phyloP scores from a whole-genome alignment of 306 rosid species.

The Senna tora region DNA sequence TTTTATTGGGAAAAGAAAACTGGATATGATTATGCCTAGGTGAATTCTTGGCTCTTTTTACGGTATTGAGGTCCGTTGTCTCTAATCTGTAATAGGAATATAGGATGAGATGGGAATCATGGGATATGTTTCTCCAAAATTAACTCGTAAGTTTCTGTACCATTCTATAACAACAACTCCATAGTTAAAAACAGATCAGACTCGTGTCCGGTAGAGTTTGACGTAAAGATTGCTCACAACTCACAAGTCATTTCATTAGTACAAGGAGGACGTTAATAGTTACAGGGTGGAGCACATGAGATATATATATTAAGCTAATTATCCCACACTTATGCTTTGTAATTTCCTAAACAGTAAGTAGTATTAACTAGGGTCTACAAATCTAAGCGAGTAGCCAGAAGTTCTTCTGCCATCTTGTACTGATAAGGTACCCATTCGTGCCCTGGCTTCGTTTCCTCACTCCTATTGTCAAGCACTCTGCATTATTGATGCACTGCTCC shows the following conservation, averaged over 20 bases:
- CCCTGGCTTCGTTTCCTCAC: conserved; percentile 93
- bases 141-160: not conserved
- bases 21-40: no score
- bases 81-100: not conserved
- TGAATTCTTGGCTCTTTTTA: not conserved
- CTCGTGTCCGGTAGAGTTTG: not conserved
- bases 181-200: not conserved
- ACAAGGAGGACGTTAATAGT: conserved; percentile 48
- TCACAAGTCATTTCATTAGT: conserved; percentile 16
- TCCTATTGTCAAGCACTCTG: conserved; percentile 92
- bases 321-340: conserved; percentile 25
- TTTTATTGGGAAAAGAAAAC: no score
- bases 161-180: not conserved
- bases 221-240: not conserved
- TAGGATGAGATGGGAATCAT: not conserved
- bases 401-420: conserved; percentile 95
- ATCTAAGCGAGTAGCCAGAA: conserved; percentile 94
- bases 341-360: conserved; percentile 16
- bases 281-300: conserved; percentile 46
- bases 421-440: conserved; percentile 77
- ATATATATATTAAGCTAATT: conserved; percentile 30
- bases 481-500: conserved; percentile 75
- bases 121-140: not conserved
- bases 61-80: not conserved
- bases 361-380: conserved; percentile 1